Percentiles rank a stretch among this genome's conserved stretches.
Evolutionary conservation across 2,329 filamentous ascomycete genomes (phyloP).

Genomic region (Colletotrichum sidae): DNA sequence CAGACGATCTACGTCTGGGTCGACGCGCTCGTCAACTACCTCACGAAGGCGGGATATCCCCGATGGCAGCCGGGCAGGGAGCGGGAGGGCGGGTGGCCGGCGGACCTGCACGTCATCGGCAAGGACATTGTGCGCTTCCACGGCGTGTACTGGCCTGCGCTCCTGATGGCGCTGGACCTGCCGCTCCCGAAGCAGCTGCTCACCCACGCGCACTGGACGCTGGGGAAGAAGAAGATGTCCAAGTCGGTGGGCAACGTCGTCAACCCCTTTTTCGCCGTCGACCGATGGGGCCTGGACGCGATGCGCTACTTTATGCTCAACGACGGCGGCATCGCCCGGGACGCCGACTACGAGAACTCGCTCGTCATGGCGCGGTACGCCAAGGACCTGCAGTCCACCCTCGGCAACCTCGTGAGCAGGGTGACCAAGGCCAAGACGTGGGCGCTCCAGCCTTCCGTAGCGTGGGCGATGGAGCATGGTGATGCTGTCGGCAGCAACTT

Average conservation of each 20-base stretch:
- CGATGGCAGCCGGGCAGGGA: constrained; percentile 75
- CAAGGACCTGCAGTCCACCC: constrained; percentile 78
- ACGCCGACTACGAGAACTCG: constrained; percentile 87
- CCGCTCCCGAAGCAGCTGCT: constrained; percentile 83
- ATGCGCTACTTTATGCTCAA: constrained; percentile 91
- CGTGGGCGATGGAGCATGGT: constrained; percentile 22
- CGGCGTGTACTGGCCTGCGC: constrained; percentile 97
- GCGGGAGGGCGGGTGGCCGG: constrained; percentile 80
- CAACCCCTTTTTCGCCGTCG: constrained; percentile 90
- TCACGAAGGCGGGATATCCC: constrained; percentile 89
- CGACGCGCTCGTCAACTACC: constrained; percentile 93
- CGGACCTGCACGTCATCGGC: constrained; percentile 90
- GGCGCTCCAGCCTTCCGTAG: constrained; percentile 72
- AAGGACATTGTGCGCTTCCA: constrained; percentile 98
- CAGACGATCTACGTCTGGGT: constrained; percentile 99
- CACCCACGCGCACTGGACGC: constrained; percentile 95
- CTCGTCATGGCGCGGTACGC: constrained; percentile 82
- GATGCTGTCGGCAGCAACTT: background rate
- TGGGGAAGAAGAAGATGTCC: constrained; percentile 93
- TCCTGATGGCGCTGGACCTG: constrained; percentile 88
- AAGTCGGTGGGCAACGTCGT: constrained; percentile 96
- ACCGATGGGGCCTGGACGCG: constrained; percentile 87
- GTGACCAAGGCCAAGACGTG: constrained; percentile 77
- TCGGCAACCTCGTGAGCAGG: constrained; percentile 85
- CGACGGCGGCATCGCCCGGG: constrained; percentile 80